A percentile compares a stretch with the other conserved stretches of the same genome.
Conservation (phyloP, 176 grass and related monocot species). For the Thinopyrum elongatum region DNA sequence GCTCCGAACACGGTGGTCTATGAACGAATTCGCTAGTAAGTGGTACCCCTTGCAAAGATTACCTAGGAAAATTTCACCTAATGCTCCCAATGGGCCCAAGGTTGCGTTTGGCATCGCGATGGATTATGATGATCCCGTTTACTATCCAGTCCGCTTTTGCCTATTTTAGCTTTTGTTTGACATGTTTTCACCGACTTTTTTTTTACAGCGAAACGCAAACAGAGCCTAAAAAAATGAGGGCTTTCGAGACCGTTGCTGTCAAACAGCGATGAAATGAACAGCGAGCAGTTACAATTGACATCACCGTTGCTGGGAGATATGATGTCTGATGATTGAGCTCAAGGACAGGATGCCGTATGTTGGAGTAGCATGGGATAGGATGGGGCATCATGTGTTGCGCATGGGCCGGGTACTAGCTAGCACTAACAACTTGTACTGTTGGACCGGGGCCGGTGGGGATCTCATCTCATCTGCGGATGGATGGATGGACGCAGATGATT, state of each 20-base stretch:
- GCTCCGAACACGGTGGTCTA: no score
- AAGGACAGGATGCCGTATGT: background rate
- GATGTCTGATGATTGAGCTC: background rate
- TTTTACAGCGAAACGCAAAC: background rate
- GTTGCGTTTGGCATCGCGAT: no score
- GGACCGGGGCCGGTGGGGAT: background rate
- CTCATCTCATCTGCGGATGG: background rate
- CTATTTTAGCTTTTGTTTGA: no score
- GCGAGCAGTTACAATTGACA: background rate
- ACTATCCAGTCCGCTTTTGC: no score
- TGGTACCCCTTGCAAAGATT: no score
- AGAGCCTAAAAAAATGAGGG: background rate
- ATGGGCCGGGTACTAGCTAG: background rate
- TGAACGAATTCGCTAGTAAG: no score
- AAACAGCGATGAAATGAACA: background rate
- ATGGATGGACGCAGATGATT: background rate
- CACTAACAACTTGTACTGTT: background rate
- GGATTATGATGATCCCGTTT: no score
- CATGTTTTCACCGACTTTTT: no score
- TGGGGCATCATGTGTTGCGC: constrained; percentile 23
- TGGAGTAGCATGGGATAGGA: background rate
- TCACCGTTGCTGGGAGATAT: background rate
- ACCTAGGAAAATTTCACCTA: no score
- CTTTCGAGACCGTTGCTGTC: background rate
- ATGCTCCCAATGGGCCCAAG: no score